Conservation (phyloP, 2,329 filamentous ascomycete genomes). For the Microdochium bolleyi region DNA sequence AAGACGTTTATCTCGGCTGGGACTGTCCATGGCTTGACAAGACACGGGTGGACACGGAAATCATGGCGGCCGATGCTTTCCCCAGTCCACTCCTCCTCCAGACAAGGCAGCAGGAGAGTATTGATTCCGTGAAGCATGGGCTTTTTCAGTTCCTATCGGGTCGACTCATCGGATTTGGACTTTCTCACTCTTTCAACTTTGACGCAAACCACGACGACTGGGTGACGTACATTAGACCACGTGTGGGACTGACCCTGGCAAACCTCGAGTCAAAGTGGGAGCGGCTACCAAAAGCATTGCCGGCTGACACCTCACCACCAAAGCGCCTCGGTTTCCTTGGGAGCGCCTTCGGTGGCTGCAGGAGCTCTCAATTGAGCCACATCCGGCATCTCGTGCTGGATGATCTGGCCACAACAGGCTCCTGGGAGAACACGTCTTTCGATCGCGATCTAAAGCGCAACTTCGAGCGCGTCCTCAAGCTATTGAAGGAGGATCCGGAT, state of each 20-base stretch:
- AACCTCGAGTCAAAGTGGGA: conserved; percentile 14
- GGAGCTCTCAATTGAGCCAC: conserved; percentile 15
- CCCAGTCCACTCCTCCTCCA: conserved; percentile 8
- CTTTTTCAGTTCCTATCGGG: conserved; percentile 10
- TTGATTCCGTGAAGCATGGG: conserved; percentile 5
- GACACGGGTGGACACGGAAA: conserved; percentile 1
- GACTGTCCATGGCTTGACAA: conserved; percentile 13
- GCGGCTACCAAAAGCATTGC: neutral
- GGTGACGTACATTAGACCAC: conserved; percentile 12
- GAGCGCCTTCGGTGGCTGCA: conserved; percentile 17
- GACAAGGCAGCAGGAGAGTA: conserved; percentile 6
- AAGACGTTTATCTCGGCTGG: conserved; percentile 8
- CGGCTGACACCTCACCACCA: neutral
- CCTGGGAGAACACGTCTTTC: neutral
- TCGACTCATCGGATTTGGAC: conserved; percentile 6
- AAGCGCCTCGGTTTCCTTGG: conserved; percentile 12
- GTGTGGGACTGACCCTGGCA: conserved; percentile 7
- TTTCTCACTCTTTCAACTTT: conserved; percentile 16
- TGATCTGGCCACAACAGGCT: neutral
- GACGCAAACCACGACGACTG: conserved; percentile 14
- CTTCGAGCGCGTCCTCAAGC: neutral
- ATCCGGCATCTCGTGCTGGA: conserved; percentile 4
- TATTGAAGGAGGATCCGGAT: neutral
- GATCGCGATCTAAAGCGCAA: neutral
- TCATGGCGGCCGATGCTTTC: conserved; percentile 2